phyloP scores from a whole-genome alignment of 352 stramenopile species.

The Phytophthora nicotianae region DNA sequence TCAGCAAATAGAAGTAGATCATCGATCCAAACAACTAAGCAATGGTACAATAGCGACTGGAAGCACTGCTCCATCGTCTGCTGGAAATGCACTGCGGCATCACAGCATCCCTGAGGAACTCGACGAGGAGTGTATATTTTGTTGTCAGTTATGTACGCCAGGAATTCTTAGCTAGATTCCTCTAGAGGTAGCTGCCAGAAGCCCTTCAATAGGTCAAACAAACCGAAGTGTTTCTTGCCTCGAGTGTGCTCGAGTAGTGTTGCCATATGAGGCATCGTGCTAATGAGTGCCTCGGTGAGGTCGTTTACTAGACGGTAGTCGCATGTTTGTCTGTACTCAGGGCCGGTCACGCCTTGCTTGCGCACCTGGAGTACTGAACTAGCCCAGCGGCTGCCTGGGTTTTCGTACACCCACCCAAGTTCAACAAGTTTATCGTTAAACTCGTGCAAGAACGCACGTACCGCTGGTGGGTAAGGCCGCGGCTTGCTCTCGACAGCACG shows the following conservation, averaged over 20 bases:
- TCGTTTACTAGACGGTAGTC: neutral
- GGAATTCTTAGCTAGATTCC: neutral
- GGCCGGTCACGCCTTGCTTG: neutral
- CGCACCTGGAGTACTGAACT: neutral
- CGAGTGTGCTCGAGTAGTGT: neutral
- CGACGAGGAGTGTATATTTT: slow-evolving; percentile 4
- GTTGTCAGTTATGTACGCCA: neutral
- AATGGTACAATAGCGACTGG: neutral
- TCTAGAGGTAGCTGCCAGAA: neutral
- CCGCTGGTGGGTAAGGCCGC: neutral
- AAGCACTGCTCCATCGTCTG: slow-evolving; percentile 6
- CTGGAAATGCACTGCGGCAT: slow-evolving; percentile 6
- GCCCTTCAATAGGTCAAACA: neutral
- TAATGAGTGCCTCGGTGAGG: neutral
- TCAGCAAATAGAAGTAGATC: neutral
- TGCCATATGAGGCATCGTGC: neutral
- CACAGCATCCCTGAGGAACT: slow-evolving; percentile 5
- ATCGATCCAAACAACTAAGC: slow-evolving; percentile 1
- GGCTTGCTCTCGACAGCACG: neutral
- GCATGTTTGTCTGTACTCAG: neutral
- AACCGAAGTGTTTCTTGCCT: neutral
- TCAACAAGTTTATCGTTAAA: slow-evolving; percentile 1
- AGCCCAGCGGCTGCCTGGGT: neutral
- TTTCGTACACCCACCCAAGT: slow-evolving; percentile 8
- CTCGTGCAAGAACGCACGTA: neutral